These are phyloP conservation scores for Russula olivacea DNA, from an alignment of 768 basidiomycete species.

Conservation along the genomic window DNA sequence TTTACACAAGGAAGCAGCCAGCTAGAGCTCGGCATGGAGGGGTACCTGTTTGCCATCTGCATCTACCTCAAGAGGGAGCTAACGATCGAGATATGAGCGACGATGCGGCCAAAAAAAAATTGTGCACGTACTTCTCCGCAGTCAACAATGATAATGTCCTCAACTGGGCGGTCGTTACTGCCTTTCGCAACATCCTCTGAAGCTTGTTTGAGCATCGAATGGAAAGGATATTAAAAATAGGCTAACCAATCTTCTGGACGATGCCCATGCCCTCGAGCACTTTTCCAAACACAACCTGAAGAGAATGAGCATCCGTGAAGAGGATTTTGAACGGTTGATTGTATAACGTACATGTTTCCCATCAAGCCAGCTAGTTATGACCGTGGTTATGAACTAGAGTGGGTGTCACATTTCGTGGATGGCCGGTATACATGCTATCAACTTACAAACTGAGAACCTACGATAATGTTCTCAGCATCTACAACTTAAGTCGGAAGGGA, in stretches of 20 bases:
- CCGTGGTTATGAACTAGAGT: constrained; percentile 85
- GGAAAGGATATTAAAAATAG: background rate
- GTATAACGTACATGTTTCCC: constrained; percentile 63
- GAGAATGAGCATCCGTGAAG: constrained; percentile 23
- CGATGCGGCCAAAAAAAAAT: background rate
- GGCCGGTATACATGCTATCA: background rate
- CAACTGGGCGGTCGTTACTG: constrained; percentile 60
- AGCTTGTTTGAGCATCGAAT: constrained; percentile 21
- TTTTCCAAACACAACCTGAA: constrained; percentile 85
- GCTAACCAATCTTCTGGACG: constrained; percentile 64
- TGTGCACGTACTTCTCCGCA: constrained; percentile 71
- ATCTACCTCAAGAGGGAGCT: constrained; percentile 56
- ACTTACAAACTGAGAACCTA: constrained; percentile 80
- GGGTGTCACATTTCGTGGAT: constrained; percentile 8
- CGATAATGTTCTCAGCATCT: constrained; percentile 16
- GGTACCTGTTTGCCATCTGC: constrained; percentile 85
- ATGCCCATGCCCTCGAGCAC: constrained; percentile 92
- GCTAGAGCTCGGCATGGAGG: constrained; percentile 88
- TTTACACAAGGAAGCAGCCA: constrained; percentile 28
- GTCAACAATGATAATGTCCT: constrained; percentile 75
- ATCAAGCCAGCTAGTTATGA: constrained; percentile 84
- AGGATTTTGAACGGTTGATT: constrained; percentile 2
- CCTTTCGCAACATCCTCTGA: constrained; percentile 73
- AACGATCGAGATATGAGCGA: constrained; percentile 5
- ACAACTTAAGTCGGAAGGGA: background rate